A percentile compares a stretch with the other conserved stretches of the same genome.
Evolutionary conservation across 2,329 filamentous ascomycete genomes (phyloP).

Genomic region (Aureobasidium sp.): DNA sequence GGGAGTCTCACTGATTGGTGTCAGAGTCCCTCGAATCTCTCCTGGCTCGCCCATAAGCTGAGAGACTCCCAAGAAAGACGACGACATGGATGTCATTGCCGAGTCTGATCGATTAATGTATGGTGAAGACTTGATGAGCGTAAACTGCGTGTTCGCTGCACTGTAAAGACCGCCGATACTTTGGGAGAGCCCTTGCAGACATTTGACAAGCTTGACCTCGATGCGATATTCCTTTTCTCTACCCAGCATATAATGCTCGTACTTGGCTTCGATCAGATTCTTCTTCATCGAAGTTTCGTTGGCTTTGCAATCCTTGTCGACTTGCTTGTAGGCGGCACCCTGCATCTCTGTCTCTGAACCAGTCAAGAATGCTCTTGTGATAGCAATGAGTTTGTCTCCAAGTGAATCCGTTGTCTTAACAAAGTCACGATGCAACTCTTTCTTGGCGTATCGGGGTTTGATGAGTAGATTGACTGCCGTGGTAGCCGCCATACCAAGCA

Average conservation of each 20-base stretch:
- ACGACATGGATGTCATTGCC: slow-evolving; percentile 3
- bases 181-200: slow-evolving; percentile 77
- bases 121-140: slow-evolving; percentile 61
- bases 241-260: slow-evolving; percentile 78
- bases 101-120: not conserved
- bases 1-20: slow-evolving; percentile 14
- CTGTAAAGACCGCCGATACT: slow-evolving; percentile 85
- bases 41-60: slow-evolving; percentile 4
- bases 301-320: slow-evolving; percentile 51
- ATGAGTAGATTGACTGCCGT: slow-evolving; percentile 70
- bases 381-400: slow-evolving; percentile 72
- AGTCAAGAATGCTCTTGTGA: slow-evolving; percentile 75
- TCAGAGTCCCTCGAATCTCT: not conserved
- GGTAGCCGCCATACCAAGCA: slow-evolving; percentile 67
- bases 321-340: slow-evolving; percentile 59
- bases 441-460: slow-evolving; percentile 70
- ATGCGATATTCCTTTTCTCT: slow-evolving; percentile 71
- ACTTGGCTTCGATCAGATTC: slow-evolving; percentile 76
- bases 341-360: slow-evolving; percentile 73
- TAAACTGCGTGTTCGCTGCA: slow-evolving; percentile 83
- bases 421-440: slow-evolving; percentile 65
- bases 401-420: slow-evolving; percentile 67
- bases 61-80: slow-evolving; percentile 9
- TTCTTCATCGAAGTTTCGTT: slow-evolving; percentile 66
- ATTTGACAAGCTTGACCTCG: slow-evolving; percentile 73